A percentile compares a stretch with the other conserved stretches of the same genome.
Evolutionary conservation across 176 grass and related monocot genomes (phyloP).

Genomic region (Guadua angustifolia): DNA sequence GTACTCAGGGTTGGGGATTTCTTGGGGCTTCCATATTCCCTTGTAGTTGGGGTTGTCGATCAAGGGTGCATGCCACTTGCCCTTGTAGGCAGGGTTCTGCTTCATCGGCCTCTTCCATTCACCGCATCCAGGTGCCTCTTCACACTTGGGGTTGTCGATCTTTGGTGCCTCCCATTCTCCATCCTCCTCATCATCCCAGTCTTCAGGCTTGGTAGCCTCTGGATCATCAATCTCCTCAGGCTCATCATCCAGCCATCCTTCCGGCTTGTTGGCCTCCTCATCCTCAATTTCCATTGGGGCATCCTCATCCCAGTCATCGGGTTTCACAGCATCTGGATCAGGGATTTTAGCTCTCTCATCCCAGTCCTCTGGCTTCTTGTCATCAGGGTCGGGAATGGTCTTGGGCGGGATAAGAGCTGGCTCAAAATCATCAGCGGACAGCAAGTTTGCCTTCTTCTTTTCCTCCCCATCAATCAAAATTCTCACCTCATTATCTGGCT

Average conservation of each 20-base stretch:
- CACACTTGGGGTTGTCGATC: conserved; percentile 94
- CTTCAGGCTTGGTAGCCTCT: conserved; percentile 83
- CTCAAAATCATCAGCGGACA: conserved; percentile 89
- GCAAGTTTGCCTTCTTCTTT: conserved; percentile 80
- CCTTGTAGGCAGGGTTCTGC: conserved; percentile 90
- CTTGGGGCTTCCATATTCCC: conserved; percentile 96
- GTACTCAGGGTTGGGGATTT: conserved; percentile 96
- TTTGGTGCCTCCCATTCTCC: conserved; percentile 91
- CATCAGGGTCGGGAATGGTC: conserved; percentile 94
- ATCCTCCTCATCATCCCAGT: conserved; percentile 99
- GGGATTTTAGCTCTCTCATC: conserved; percentile 92
- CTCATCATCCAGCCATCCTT: conserved; percentile 96
- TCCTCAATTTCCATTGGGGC: conserved; percentile 91
- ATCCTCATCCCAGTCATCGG: conserved; percentile 97
- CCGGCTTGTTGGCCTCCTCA: conserved; percentile 83
- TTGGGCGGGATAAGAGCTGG: conserved; percentile 82
- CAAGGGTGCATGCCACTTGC: conserved; percentile 91
- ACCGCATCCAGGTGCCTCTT: conserved; percentile 88
- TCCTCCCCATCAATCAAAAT: conserved; percentile 94
- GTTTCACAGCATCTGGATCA: conserved; percentile 77
- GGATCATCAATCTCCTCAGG: conserved; percentile 95
- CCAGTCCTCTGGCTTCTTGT: conserved; percentile 99
- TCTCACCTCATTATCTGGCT: conserved; percentile 82
- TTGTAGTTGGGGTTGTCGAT: conserved; percentile 95
- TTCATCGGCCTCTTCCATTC: conserved; percentile 98